These are phyloP conservation scores for Carpinus viminea DNA, from an alignment of 306 rosid genomes.

Conservation along the genomic window DNA sequence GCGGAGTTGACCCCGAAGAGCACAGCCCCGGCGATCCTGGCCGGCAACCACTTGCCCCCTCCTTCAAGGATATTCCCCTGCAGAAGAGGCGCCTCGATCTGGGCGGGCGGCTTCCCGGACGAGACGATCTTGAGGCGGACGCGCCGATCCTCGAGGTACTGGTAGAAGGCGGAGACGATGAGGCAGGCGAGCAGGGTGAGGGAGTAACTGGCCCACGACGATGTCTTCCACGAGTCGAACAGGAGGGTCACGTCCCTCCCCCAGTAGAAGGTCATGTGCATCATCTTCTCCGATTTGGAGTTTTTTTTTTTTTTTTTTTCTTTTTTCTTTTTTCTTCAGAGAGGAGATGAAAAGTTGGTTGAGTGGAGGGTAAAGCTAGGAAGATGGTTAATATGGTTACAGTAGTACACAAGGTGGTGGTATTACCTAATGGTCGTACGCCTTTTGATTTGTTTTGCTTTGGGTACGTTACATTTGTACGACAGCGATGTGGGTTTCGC, in stretches of 20 bases:
- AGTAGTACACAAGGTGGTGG: too few relatives aligned
- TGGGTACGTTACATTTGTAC: too few relatives aligned
- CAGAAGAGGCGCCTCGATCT: slow-evolving; percentile 62
- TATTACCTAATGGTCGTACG: too few relatives aligned
- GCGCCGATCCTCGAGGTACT: slow-evolving; percentile 70
- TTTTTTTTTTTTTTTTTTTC: too few relatives aligned
- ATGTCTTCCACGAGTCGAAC: slow-evolving; percentile 71
- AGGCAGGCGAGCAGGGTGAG: slow-evolving; percentile 41
- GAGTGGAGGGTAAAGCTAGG: too few relatives aligned
- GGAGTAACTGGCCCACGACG: slow-evolving; percentile 59
- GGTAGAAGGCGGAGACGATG: slow-evolving; percentile 63
- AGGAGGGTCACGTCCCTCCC: slow-evolving; percentile 53
- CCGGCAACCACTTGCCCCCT: slow-evolving; percentile 24
- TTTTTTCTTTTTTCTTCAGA: too few relatives aligned
- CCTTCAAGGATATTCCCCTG: slow-evolving; percentile 15
- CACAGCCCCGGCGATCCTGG: slow-evolving; percentile 54
- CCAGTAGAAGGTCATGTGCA: slow-evolving; percentile 99
- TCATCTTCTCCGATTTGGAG: slow-evolving; percentile 60
- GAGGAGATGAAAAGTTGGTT: too few relatives aligned
- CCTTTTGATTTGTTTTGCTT: too few relatives aligned
- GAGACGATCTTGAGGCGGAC: slow-evolving; percentile 55
- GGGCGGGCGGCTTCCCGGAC: slow-evolving; percentile 23
- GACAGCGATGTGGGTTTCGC: too few relatives aligned
- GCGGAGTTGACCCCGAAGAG: slow-evolving; percentile 57
- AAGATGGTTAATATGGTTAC: too few relatives aligned